Evolutionary conservation across 2,329 filamentous ascomycete genomes (phyloP), one percentile per base, ranked within the genome.

Genomic region (Neofusicoccum kwambonambiense): DNA sequence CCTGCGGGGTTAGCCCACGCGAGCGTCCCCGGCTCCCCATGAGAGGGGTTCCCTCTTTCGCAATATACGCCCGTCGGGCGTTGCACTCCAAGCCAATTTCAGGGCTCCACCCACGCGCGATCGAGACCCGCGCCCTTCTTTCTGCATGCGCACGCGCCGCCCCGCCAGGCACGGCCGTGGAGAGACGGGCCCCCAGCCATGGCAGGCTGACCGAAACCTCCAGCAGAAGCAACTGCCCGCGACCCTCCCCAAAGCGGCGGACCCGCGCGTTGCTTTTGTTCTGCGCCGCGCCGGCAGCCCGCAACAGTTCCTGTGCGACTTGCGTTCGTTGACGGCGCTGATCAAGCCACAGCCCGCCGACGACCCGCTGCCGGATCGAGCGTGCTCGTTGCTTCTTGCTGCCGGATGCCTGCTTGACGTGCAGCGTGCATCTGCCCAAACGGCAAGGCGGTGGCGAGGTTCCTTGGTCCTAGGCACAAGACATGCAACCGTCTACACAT

Each of bases 1-100:
- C 54, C 56, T 47, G 56, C 56, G 56, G 56, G 56, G 56, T 60
- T 47, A 44, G 56, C 42, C 56, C 56, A 60, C 56, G 56, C 56
- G 56, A 60, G 27, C 15, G 15, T 58, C 41, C 41, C 56, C 56
- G 42, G 42, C 27, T 60, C 56, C 56, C 56, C 42, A 60, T 19
- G 56, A 47, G 56, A 27, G 56, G 22, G 12, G 9, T 60, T 60
- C 56, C 56, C 56, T 60, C 56, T 49, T 60, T 60, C 41, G 56
- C 56, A 58, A 60, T 60, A 47, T 60, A 27, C 56, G 31, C 37
- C 56, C 56, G 56, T 47, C 31, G n/a, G 42, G 41, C 56, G 56
- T 60, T 47, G 56, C 56, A 60, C 56, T n/a, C 42, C 19, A n/a
- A 8, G 19, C 39, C 47, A 42, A 60, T 47, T 47, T 60, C 41